Base-by-base conservation (phyloP, 2,329 filamentous ascomycete species). In the Ophiocordyceps unilateralis region DNA sequence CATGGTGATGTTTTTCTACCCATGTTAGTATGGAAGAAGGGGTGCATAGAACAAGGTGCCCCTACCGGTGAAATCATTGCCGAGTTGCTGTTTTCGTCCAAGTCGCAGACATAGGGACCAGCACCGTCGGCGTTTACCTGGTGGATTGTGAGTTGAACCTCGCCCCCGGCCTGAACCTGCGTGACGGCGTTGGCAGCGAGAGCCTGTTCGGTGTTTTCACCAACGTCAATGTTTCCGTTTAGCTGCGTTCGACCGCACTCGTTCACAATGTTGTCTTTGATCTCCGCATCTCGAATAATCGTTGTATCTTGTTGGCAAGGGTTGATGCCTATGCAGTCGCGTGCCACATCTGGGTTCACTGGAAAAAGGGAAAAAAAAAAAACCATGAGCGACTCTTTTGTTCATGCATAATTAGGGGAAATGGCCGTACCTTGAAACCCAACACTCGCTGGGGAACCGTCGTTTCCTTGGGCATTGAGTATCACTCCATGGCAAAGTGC, bases 241-340 rank as follows among this genome's bases (percentile, higher is more conserved):
- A 73, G 54, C 54, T 78, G 65, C 8, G 76, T 82, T 46, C 76
- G 68, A 38, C 78, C 78, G 53, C 78, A 81, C 46, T 72, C 65
- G 50, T 74, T 75, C 40, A 74, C 72, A 10, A 69, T 55, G 51
- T 72, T 72, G 43, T 63, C 58, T 8, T 50, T 47, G 50, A 74
- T 68, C 60, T 75, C 66, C 14, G 67, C 68, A 45, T 76, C 72
- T 42, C 68, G 67, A 58, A 81, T 81, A 52, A 78, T 68, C 42
- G 74, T 78, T 11, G 74, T 65, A 45, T 81, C 77, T 48, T 75
- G 72, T 53, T 81, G 76, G 64, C 78, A 81, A 19, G 76, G 76
- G 55, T 67, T 75, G 61, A 78, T 76, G 44, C 63, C 63, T n/a
- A 74, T 78, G 57, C 76, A 78, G 56, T 79, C 76, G 7, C 32